Evolutionary conservation across 2,329 filamentous ascomycete genomes (phyloP).

Genomic region (Colletotrichum sidae): DNA sequence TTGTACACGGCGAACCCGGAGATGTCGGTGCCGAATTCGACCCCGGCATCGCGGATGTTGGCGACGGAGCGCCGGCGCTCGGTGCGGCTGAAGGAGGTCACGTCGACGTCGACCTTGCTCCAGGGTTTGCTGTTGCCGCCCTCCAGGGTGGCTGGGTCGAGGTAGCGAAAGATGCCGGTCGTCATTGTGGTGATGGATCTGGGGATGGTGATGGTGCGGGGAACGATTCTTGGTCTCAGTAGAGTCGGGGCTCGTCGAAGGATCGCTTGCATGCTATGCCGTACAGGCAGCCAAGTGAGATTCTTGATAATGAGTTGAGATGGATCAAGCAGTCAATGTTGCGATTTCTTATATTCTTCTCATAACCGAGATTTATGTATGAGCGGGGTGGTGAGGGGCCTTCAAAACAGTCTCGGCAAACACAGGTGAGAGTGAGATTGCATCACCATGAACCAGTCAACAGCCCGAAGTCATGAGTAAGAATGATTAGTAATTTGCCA

Average conservation of each 20-base stretch:
- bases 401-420: no score
- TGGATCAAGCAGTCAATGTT: no score
- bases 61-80: conserved; percentile 60
- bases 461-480: not conserved
- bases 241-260: conserved; percentile 8
- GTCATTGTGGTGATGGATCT: conserved; percentile 58
- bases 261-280: conserved; percentile 18
- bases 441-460: conserved; percentile 17
- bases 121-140: conserved; percentile 63
- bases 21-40: conserved; percentile 66
- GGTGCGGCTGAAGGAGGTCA: conserved; percentile 62
- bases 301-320: no score
- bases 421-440: conserved; percentile 13
- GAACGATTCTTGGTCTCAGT: not conserved
- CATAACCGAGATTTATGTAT: no score
- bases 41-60: conserved; percentile 64
- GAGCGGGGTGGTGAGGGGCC: no score
- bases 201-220: not conserved
- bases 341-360: no score
- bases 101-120: conserved; percentile 73
- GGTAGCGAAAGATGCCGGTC: conserved; percentile 69
- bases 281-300: no score
- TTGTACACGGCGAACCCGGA: conserved; percentile 68
- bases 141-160: conserved; percentile 62
- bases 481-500: conserved; percentile 22